A percentile compares a stretch with the other conserved stretches of the same genome.
These are phyloP conservation scores for Termitomyces sp. DNA, from an alignment of 768 basidiomycete genomes.

Conservation along the genomic window DNA sequence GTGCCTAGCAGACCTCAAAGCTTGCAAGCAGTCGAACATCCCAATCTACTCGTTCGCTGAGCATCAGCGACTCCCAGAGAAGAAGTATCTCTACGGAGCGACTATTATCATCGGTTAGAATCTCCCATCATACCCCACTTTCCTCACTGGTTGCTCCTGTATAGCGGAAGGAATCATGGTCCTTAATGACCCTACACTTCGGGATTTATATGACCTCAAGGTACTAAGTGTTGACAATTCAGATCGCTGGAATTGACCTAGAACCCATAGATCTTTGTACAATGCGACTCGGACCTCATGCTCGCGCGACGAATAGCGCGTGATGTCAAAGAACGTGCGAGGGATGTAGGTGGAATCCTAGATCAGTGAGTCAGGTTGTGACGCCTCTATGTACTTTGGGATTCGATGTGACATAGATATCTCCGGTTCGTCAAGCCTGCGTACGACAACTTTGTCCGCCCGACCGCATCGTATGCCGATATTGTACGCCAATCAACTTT, in stretches of 20 bases:
- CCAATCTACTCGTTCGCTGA: constrained; percentile 92
- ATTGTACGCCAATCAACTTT: constrained; percentile 48
- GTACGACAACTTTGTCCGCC: constrained; percentile 90
- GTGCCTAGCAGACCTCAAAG: constrained; percentile 85
- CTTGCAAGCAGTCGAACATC: constrained; percentile 79
- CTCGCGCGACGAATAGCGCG: constrained; percentile 86
- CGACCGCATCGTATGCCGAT: constrained; percentile 83
- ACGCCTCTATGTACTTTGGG: neutral
- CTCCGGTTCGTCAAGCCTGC: constrained; percentile 93
- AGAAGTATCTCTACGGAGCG: constrained; percentile 89
- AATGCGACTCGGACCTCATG: constrained; percentile 96
- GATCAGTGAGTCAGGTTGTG: constrained; percentile 59
- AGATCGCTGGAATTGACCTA: neutral
- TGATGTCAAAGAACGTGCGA: constrained; percentile 83
- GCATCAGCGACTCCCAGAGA: constrained; percentile 78
- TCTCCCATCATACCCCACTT: neutral
- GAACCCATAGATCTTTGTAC: constrained; percentile 66
- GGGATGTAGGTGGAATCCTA: constrained; percentile 81
- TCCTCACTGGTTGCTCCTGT: neutral
- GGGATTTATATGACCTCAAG: constrained; percentile 89
- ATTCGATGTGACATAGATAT: constrained; percentile 46
- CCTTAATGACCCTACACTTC: constrained; percentile 70
- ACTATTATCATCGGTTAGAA: constrained; percentile 77
- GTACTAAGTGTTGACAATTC: constrained; percentile 27
- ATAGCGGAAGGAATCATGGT: constrained; percentile 91